These are phyloP conservation scores for Apiotrichum gamsii DNA, from an alignment of 1,284 basidiomycete species.

Conservation along the genomic window DNA sequence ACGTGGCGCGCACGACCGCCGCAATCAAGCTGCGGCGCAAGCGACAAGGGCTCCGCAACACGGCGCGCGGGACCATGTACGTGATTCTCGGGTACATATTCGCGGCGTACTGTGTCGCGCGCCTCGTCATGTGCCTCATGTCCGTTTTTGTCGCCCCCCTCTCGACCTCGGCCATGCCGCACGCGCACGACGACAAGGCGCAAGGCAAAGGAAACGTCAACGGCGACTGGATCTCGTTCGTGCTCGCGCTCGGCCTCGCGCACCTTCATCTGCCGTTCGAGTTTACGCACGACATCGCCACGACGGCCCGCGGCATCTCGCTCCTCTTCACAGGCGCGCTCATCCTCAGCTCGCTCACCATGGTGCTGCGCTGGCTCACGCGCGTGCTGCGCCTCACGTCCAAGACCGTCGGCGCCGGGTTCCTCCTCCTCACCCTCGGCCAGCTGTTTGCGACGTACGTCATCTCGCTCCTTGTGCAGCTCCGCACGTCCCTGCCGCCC, in stretches of 20 bases:
- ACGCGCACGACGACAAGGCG: background rate
- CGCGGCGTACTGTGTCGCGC: slow-evolving; percentile 44
- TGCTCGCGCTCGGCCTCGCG: slow-evolving; percentile 40
- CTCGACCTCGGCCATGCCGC: slow-evolving; percentile 20
- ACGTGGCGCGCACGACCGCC: slow-evolving; percentile 34
- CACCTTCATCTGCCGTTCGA: slow-evolving; percentile 24
- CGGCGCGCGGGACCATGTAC: slow-evolving; percentile 36
- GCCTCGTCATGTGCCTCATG: slow-evolving; percentile 42
- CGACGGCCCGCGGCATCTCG: slow-evolving; percentile 44
- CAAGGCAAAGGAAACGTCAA: slow-evolving; percentile 39
- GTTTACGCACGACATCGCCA: slow-evolving; percentile 40
- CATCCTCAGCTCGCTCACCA: slow-evolving; percentile 41
- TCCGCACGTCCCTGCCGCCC: slow-evolving; percentile 41
- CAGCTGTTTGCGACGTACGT: slow-evolving; percentile 47
- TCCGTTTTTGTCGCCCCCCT: slow-evolving; percentile 38
- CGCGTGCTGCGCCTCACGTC: slow-evolving; percentile 43
- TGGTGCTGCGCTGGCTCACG: slow-evolving; percentile 43
- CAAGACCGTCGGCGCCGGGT: slow-evolving; percentile 45
- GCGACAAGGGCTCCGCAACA: slow-evolving; percentile 42
- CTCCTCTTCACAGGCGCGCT: slow-evolving; percentile 43
- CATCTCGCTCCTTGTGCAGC: slow-evolving; percentile 46
- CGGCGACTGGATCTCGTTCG: slow-evolving; percentile 48
- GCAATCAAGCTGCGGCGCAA: slow-evolving; percentile 36
- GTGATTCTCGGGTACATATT: slow-evolving; percentile 42
- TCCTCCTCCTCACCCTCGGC: slow-evolving; percentile 42